Percentiles rank a stretch among this genome's conserved stretches.
These are phyloP conservation scores for Ceratopteris richardii DNA, from an alignment of 75 land plant species.

Conservation along the genomic window DNA sequence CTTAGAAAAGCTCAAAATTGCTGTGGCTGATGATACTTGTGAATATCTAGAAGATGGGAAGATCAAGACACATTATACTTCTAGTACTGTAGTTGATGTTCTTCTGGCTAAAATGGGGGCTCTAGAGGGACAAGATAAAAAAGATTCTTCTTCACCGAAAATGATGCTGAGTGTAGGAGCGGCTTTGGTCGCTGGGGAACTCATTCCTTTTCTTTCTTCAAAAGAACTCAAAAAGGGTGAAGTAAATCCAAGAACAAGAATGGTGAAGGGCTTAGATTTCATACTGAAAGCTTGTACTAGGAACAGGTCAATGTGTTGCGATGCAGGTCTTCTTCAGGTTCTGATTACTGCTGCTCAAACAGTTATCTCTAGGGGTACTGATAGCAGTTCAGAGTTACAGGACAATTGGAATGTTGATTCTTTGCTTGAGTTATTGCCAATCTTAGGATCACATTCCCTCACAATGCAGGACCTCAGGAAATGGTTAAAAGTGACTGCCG, in stretches of 20 bases:
- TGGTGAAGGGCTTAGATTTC: constrained; percentile 66
- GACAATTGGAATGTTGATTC: constrained; percentile 59
- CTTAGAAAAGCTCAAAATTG: constrained; percentile 46
- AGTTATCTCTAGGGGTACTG: constrained; percentile 38
- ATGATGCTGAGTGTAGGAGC: constrained; percentile 93
- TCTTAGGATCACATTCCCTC: constrained; percentile 74
- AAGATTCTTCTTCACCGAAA: constrained; percentile 51
- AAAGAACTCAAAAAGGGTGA: constrained; percentile 23
- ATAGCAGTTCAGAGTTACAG: constrained; percentile 8
- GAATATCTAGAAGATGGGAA: constrained; percentile 32
- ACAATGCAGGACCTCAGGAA: constrained; percentile 54
- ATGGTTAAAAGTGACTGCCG: constrained; percentile 64
- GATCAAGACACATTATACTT: constrained; percentile 10
- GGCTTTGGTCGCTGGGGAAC: constrained; percentile 72
- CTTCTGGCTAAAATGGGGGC: constrained; percentile 96
- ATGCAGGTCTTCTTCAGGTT: constrained; percentile 70
- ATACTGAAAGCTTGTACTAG: constrained; percentile 78
- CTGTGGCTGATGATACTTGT: constrained; percentile 45
- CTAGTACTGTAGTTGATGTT: constrained; percentile 69
- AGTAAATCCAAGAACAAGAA: constrained; percentile 73
- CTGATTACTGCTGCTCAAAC: constrained; percentile 63
- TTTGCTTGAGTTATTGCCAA: constrained; percentile 56
- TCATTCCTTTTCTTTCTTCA: constrained; percentile 79
- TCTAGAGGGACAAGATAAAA: constrained; percentile 54
- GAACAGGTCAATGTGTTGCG: constrained; percentile 85